Conservation (phyloP, 2,329 filamentous ascomycete species). For the Chaetothyriales sp. region DNA sequence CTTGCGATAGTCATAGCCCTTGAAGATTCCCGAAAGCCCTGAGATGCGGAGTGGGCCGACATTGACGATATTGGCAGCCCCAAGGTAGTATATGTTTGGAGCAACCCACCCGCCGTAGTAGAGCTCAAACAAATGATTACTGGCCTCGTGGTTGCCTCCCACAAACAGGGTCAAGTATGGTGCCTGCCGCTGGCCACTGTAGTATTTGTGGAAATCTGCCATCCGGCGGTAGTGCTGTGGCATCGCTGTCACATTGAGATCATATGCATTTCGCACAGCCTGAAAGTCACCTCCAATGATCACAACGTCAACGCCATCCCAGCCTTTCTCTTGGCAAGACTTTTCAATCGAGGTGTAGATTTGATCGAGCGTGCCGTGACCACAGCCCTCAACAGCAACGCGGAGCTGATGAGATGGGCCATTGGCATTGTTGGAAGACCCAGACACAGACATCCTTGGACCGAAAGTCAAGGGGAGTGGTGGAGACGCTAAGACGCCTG, state of each 20-base stretch:
- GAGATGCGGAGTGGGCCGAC: constrained; percentile 76
- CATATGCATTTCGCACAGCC: constrained; percentile 75
- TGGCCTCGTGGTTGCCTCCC: constrained; percentile 89
- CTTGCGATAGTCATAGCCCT: constrained; percentile 72
- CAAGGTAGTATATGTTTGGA: constrained; percentile 93
- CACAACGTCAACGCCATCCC: constrained; percentile 71
- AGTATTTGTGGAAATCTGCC: constrained; percentile 90
- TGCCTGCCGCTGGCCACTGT: constrained; percentile 59
- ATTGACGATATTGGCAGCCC: constrained; percentile 75
- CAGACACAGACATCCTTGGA: not conserved
- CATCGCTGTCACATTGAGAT: constrained; percentile 78
- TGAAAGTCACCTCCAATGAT: constrained; percentile 97
- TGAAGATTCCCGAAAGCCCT: constrained; percentile 88
- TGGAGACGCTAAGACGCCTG: too few species aligned
- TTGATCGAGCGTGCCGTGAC: constrained; percentile 78
- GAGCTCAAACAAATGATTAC: constrained; percentile 76
- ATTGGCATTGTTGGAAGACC: not conserved
- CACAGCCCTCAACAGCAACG: constrained; percentile 77
- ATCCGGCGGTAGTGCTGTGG: constrained; percentile 75
- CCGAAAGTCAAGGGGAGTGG: not conserved
- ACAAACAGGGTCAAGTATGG: constrained; percentile 88
- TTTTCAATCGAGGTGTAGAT: constrained; percentile 69
- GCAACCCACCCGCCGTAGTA: constrained; percentile 96
- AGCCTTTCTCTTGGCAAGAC: constrained; percentile 54
- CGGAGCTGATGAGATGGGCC: constrained; percentile 34